Conservation (phyloP, 2,329 filamentous ascomycete genomes). For the Piedraia hortae region DNA sequence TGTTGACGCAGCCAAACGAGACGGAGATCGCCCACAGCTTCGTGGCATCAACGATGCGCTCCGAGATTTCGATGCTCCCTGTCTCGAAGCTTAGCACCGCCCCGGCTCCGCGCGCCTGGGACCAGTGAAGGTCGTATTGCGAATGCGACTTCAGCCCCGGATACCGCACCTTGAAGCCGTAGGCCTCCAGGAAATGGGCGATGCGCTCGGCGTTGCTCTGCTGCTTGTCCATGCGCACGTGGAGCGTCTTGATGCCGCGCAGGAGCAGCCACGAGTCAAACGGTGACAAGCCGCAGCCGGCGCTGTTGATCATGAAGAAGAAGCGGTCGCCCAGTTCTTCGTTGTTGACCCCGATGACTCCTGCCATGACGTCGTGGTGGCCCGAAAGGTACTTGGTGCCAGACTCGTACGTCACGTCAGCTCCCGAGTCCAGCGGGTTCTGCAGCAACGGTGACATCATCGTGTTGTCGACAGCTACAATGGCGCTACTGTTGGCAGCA, state of each 20-base stretch:
- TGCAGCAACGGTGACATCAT: constrained; percentile 91
- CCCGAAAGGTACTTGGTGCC: constrained; percentile 95
- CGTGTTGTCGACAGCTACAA: constrained; percentile 91
- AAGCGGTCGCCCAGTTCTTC: constrained; percentile 56
- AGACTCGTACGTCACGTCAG: constrained; percentile 90
- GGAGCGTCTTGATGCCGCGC: constrained; percentile 83
- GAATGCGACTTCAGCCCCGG: constrained; percentile 84
- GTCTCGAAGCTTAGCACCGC: constrained; percentile 93
- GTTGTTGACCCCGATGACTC: constrained; percentile 80
- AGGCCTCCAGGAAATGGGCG: constrained; percentile 68
- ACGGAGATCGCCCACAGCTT: constrained; percentile 86
- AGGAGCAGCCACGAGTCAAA: constrained; percentile 93
- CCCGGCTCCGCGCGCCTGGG: constrained; percentile 77
- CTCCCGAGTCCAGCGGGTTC: constrained; percentile 81
- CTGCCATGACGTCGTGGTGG: constrained; percentile 97
- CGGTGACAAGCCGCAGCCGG: constrained; percentile 75
- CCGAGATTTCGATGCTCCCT: constrained; percentile 53
- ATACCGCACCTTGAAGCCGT: constrained; percentile 85
- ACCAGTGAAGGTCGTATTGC: constrained; percentile 88
- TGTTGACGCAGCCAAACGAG: constrained; percentile 95
- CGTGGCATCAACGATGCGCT: constrained; percentile 82
- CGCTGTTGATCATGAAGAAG: constrained; percentile 92
- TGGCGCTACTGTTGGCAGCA: constrained; percentile 43
- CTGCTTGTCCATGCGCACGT: constrained; percentile 96
- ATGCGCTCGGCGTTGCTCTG: constrained; percentile 77